Evolutionary conservation across 2,329 filamentous ascomycete species (phyloP), one percentile per base, ranked within the genome.

Genomic region (Tolypocladium tundrense): DNA sequence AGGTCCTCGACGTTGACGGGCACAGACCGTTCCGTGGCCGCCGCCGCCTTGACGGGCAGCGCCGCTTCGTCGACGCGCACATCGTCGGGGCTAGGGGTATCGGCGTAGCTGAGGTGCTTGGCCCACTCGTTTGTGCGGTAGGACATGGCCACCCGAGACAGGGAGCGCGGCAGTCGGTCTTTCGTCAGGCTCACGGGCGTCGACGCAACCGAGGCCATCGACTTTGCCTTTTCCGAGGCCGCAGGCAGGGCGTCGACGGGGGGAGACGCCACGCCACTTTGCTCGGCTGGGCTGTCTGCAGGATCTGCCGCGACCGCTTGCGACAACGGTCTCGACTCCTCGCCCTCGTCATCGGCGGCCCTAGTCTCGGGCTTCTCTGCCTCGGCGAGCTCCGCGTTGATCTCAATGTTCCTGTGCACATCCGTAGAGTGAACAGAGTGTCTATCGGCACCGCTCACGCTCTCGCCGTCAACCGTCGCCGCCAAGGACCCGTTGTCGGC

Each of bases 81-180:
- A 2, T 84, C 80, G 9, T 90, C 86, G 0, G 81, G 71, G 53
- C 85, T 81, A 1, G 91, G 91, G 6, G 77, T 75, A 19, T 97
- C 92, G 8, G 93, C 91, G 48, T 82, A 76, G 61, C 86, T 85
- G 13, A 96, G 78, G 70, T 96, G 91, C 70, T 96, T 97, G 0
- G 91, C 91, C 93, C 93, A 97, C 73, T 97, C 93, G 63, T 96
- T 96, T 1, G 91, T 97, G 58, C 93, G 84, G 68, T 94, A 96
- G 0, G 88, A 89, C 69, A 90, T 77, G 1, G 91, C 88, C 10
- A 96, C 82, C 60, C 84, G 87, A 1, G 91, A 94, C 40, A 91
- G 72, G 14, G 84, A 83, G n/a, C 79, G 75, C 0, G 90, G 89
- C 11, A 96, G 79, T 13, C 79, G 79, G 4, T 85, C 83, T 61